These are phyloP conservation scores for Syncephalastrum racemosum DNA, from an alignment of 371 early-diverging fungal genomes.

Conservation along the genomic window DNA sequence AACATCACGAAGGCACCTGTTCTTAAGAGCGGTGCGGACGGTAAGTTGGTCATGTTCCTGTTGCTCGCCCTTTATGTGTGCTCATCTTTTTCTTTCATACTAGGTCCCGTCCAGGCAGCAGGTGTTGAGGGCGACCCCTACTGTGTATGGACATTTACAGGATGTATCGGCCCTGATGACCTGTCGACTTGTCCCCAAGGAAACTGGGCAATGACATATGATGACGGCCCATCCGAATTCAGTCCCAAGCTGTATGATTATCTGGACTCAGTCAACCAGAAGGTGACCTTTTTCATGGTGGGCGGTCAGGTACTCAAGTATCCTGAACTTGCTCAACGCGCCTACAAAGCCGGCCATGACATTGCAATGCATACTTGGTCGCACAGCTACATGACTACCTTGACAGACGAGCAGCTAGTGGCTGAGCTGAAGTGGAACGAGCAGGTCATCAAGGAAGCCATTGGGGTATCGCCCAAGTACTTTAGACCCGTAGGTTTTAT, in stretches of 20 bases:
- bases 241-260: slow-evolving; percentile 40
- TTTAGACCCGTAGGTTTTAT: slow-evolving; percentile 50
- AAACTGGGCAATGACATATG: slow-evolving; percentile 51
- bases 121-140: slow-evolving; percentile 31
- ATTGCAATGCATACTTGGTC: slow-evolving; percentile 62
- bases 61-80: neutral
- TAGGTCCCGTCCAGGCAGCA: slow-evolving; percentile 27
- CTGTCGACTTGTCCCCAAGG: slow-evolving; percentile 54
- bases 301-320: slow-evolving; percentile 51
- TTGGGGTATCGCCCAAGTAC: slow-evolving; percentile 60
- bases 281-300: slow-evolving; percentile 59
- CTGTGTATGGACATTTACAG: slow-evolving; percentile 59
- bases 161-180: slow-evolving; percentile 48
- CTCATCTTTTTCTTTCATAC: neutral
- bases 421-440: slow-evolving; percentile 67
- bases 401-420: slow-evolving; percentile 61
- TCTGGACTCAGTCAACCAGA: slow-evolving; percentile 30
- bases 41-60: neutral
- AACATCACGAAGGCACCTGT: slow-evolving; percentile 41
- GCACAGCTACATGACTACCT: slow-evolving; percentile 60
- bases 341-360: slow-evolving; percentile 48
- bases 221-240: slow-evolving; percentile 42
- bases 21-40: slow-evolving; percentile 20
- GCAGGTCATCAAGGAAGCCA: slow-evolving; percentile 58
- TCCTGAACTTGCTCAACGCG: slow-evolving; percentile 41